A percentile compares a stretch with the other conserved stretches of the same genome.
Conservation (phyloP, 2,329 filamentous ascomycete species). For the Aspergillus terreus region DNA sequence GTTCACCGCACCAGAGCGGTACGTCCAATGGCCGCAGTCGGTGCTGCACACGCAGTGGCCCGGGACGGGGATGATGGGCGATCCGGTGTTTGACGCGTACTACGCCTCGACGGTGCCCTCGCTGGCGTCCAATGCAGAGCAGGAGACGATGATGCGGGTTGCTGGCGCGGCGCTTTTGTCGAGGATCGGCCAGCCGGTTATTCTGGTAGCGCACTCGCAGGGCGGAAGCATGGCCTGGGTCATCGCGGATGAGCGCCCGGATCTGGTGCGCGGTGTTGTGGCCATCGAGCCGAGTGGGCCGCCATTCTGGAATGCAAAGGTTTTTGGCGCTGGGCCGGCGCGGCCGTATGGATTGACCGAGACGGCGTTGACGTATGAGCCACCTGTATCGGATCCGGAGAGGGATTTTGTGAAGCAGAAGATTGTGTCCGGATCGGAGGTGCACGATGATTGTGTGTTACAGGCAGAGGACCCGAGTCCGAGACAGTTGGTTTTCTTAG, state of each 20-base stretch:
- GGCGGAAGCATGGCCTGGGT: conserved; percentile 42
- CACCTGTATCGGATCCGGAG: conserved; percentile 7
- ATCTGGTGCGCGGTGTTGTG: conserved; percentile 48
- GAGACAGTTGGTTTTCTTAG: conserved; percentile 48
- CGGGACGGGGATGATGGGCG: conserved; percentile 29
- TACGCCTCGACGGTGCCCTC: conserved; percentile 19
- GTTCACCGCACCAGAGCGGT: conserved; percentile 33
- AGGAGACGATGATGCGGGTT: conserved; percentile 14
- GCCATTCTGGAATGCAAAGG: conserved; percentile 19
- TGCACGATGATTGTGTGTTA: conserved; percentile 29
- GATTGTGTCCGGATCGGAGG: conserved; percentile 10
- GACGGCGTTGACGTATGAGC: conserved; percentile 15
- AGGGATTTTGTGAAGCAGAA: conserved; percentile 12
- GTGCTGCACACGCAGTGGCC: conserved; percentile 40
- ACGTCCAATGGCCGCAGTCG: conserved; percentile 32
- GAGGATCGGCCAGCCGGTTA: conserved; percentile 16
- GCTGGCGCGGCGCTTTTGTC: conserved; percentile 22
- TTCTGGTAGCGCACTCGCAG: conserved; percentile 49
- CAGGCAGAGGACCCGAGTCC: conserved; percentile 32
- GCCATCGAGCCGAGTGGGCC: conserved; percentile 54
- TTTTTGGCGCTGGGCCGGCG: conserved; percentile 11
- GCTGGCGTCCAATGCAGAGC: conserved; percentile 11
- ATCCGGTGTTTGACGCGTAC: conserved; percentile 26
- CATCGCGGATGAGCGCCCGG: conserved; percentile 48
- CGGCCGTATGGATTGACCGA: conserved; percentile 19